Conservation (phyloP, 345 rosid species). For the Hibiscus syriacus region DNA sequence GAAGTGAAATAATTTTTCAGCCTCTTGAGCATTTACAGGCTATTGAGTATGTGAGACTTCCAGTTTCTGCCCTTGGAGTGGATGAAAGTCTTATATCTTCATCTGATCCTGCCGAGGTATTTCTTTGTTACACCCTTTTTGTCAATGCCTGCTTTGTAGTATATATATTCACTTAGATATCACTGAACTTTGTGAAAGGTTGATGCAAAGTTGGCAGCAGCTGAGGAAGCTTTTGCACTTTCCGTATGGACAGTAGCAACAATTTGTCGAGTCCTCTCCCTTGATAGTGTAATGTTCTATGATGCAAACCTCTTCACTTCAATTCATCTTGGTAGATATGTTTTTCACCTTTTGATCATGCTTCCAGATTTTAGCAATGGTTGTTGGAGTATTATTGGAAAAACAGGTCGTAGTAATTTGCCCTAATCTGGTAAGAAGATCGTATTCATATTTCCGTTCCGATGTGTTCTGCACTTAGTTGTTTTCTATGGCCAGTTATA, state of each 20-base stretch:
- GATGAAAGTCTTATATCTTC: constrained; percentile 34
- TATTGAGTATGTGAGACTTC: constrained; percentile 61
- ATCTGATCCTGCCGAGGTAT: constrained; percentile 65
- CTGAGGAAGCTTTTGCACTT: constrained; percentile 87
- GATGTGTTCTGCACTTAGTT: background rate
- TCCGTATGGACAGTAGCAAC: constrained; percentile 97
- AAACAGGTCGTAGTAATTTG: constrained; percentile 77
- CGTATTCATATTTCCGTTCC: background rate
- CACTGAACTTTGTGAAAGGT: constrained; percentile 37
- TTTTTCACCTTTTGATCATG: constrained; percentile 11
- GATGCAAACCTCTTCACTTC: constrained; percentile 10
- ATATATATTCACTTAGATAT: constrained; percentile 13
- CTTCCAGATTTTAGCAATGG: constrained; percentile 68
- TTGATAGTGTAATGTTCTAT: constrained; percentile 67
- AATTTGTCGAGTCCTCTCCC: constrained; percentile 84
- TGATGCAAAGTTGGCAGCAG: constrained; percentile 62
- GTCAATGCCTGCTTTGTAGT: background rate
- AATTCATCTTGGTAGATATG: constrained; percentile 6
- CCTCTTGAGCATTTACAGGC: constrained; percentile 93
- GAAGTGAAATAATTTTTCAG: constrained; percentile 60
- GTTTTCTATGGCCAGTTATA: constrained; percentile 7
- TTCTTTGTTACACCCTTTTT: background rate
- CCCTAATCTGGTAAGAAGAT: constrained; percentile 83
- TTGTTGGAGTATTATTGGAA: constrained; percentile 83
- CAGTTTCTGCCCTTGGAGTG: constrained; percentile 50